Evolutionary conservation across 2,329 filamentous ascomycete genomes (phyloP).

Genomic region (Zymoseptoria brevis): DNA sequence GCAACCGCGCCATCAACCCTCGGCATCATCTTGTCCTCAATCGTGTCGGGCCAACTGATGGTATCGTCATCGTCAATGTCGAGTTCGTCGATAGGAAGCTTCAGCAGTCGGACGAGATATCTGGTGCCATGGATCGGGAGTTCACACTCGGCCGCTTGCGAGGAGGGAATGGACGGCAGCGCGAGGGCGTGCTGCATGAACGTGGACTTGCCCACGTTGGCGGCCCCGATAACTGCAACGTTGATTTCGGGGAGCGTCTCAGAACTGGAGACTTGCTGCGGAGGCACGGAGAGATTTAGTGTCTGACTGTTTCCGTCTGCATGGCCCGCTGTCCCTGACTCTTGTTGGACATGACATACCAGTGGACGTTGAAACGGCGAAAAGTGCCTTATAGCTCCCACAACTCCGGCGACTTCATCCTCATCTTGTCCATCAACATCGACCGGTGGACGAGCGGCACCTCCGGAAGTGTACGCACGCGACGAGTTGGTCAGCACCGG

Average conservation of each 20-base stretch:
- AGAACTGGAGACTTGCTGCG: slow-evolving; percentile 11
- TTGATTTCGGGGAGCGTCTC: slow-evolving; percentile 47
- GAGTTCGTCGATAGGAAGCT: slow-evolving; percentile 47
- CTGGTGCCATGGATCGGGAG: slow-evolving; percentile 49
- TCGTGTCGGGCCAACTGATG: slow-evolving; percentile 50
- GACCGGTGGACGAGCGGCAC: slow-evolving; percentile 2
- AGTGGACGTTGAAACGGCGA: slow-evolving; percentile 23
- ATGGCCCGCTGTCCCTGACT: not conserved
- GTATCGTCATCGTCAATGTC: slow-evolving; percentile 42
- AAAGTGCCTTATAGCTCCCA: slow-evolving; percentile 22
- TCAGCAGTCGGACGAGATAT: slow-evolving; percentile 51
- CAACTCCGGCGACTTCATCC: slow-evolving; percentile 26
- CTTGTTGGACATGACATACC: slow-evolving; percentile 15
- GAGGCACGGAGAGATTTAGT: not conserved
- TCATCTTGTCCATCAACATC: slow-evolving; percentile 23
- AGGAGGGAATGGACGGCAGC: slow-evolving; percentile 38
- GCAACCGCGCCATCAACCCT: slow-evolving; percentile 75
- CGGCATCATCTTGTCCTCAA: slow-evolving; percentile 61
- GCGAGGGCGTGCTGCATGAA: slow-evolving; percentile 52
- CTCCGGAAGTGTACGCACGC: not conserved
- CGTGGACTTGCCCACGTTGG: slow-evolving; percentile 50
- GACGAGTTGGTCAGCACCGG: not conserved
- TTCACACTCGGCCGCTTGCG: slow-evolving; percentile 42
- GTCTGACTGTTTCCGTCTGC: slow-evolving; percentile 7
- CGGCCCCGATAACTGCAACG: slow-evolving; percentile 49